Conservation (phyloP, 75 land plant genomes). For the Pinus albicaulis region DNA sequence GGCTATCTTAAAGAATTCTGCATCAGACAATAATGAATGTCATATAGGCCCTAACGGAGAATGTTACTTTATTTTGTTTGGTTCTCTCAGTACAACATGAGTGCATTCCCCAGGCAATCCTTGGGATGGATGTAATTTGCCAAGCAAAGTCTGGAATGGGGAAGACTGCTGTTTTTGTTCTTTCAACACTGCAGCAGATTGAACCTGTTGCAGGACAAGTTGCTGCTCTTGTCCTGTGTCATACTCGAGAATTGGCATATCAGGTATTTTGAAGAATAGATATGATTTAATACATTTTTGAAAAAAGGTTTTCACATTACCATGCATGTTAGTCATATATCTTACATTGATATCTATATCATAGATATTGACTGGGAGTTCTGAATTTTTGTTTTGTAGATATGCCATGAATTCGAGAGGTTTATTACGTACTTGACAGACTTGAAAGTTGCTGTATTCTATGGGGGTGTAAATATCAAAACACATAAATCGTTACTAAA, state of each 20-base stretch:
- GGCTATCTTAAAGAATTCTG: slow-evolving; percentile 11
- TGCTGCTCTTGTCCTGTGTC: slow-evolving; percentile 89
- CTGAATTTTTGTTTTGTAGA: slow-evolving; percentile 34
- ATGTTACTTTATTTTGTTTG: slow-evolving; percentile 39
- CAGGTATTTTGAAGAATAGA: slow-evolving; percentile 50
- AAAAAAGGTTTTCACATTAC: not conserved
- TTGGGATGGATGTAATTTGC: slow-evolving; percentile 99
- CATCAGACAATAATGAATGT: slow-evolving; percentile 7
- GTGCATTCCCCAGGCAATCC: slow-evolving; percentile 97
- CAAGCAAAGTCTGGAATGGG: slow-evolving; percentile 99
- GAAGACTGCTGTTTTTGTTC: slow-evolving; percentile 97
- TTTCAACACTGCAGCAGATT: slow-evolving; percentile 90
- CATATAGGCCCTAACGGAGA: not conserved
- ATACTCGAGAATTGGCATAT: slow-evolving; percentile 94
- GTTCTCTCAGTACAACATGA: slow-evolving; percentile 95
- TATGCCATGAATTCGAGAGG: slow-evolving; percentile 98
- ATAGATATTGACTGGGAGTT: not conserved
- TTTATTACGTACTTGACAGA: slow-evolving; percentile 92
- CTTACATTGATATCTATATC: not conserved
- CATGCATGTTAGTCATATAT: not conserved
- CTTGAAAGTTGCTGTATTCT: slow-evolving; percentile 93
- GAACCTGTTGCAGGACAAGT: slow-evolving; percentile 80
- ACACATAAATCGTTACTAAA: slow-evolving; percentile 90
- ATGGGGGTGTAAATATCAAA: slow-evolving; percentile 93
- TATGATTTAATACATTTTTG: not conserved